Evolutionary conservation across 495 filamentous ascomycete species (phyloP).

Genomic region (Aspergillus carlsbadensis): DNA sequence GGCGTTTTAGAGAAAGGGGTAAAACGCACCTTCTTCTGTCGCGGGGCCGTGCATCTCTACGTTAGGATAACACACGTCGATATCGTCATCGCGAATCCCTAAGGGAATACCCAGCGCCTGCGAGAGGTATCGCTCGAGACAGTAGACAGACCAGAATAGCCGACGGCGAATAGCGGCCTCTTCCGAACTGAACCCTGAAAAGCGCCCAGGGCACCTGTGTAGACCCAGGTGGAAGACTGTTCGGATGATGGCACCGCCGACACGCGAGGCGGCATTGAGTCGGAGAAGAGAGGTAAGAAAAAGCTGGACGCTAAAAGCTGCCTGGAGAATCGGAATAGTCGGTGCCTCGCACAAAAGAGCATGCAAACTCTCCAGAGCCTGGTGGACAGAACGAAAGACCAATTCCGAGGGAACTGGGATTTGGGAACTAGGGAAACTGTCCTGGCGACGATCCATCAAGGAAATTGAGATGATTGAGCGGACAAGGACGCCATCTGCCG

Average conservation of each 20-base stretch:
- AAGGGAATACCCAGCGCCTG: constrained; percentile 51
- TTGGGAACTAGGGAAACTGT: constrained; percentile 14
- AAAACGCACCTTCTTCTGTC: constrained; percentile 8
- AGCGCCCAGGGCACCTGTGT: constrained; percentile 48
- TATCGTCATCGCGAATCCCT: constrained; percentile 50
- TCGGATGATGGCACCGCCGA: constrained; percentile 46
- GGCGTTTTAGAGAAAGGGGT: neutral
- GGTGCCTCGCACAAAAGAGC: constrained; percentile 36
- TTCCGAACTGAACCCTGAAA: constrained; percentile 34
- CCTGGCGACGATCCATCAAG: constrained; percentile 33
- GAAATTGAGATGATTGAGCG: constrained; percentile 49
- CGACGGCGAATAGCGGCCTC: constrained; percentile 42
- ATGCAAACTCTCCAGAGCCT: constrained; percentile 38
- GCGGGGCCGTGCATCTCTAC: constrained; percentile 31
- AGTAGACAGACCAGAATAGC: constrained; percentile 53
- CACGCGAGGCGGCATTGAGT: constrained; percentile 47
- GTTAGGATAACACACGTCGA: constrained; percentile 51
- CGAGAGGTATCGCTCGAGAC: constrained; percentile 47
- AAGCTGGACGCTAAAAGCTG: constrained; percentile 43
- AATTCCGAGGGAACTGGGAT: constrained; percentile 30
- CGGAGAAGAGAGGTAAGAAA: constrained; percentile 47
- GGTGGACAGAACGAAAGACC: constrained; percentile 36
- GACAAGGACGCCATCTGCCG: constrained; percentile 35
- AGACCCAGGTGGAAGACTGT: constrained; percentile 48
- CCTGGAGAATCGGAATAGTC: constrained; percentile 40